A percentile compares a stretch with the other conserved stretches of the same genome.
Evolutionary conservation across 495 filamentous ascomycete species (phyloP).

Genomic region (Aspergillus bridgeri): DNA sequence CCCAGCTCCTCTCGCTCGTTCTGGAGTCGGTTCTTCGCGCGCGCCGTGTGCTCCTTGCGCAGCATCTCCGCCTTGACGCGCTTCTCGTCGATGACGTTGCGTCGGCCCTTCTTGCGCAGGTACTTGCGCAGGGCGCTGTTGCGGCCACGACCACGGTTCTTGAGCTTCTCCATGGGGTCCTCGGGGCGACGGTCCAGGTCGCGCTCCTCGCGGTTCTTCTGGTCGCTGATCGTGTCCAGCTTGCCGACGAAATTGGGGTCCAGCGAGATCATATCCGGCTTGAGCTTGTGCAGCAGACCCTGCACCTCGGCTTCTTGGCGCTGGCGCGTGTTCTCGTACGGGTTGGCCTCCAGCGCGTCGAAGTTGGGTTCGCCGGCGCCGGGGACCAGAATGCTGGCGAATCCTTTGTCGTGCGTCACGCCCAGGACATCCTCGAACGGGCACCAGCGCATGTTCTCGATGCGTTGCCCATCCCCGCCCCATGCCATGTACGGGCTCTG

Average conservation of each 20-base stretch:
- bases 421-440: conserved; percentile 93
- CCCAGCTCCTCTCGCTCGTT: conserved; percentile 60
- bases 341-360: conserved; percentile 89
- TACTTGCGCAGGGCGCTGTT: conserved; percentile 84
- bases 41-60: conserved; percentile 60
- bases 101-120: conserved; percentile 80
- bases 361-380: conserved; percentile 96
- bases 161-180: conserved; percentile 65
- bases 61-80: conserved; percentile 64
- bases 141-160: conserved; percentile 82
- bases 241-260: conserved; percentile 87
- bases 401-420: conserved; percentile 78
- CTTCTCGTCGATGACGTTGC: conserved; percentile 91
- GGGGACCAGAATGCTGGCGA: conserved; percentile 83
- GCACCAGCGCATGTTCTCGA: conserved; percentile 85
- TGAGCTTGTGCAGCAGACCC: conserved; percentile 83
- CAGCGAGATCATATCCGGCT: conserved; percentile 95
- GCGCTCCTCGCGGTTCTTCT: conserved; percentile 67
- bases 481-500: conserved; percentile 89
- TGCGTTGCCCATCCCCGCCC: conserved; percentile 78
- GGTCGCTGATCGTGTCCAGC: conserved; percentile 70
- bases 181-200: conserved; percentile 71
- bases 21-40: conserved; percentile 61
- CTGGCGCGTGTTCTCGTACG: conserved; percentile 93
- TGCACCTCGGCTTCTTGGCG: conserved; percentile 91